Conservation (phyloP, 371 early-diverging fungal genomes). For the Modicella reniformis region DNA sequence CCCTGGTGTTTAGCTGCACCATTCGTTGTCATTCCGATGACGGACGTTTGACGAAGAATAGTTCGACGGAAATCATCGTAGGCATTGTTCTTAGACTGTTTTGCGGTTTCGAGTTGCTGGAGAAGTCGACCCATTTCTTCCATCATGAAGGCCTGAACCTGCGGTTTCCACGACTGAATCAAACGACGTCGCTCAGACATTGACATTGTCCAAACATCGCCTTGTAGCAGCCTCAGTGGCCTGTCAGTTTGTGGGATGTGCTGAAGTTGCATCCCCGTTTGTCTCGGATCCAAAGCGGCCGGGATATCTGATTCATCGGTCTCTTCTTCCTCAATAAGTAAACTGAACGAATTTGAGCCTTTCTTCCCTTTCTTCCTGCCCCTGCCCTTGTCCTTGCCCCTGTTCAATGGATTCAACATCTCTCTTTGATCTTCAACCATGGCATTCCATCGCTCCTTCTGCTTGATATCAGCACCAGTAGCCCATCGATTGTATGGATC, state of each 20-base stretch:
- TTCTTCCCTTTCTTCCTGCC: not conserved
- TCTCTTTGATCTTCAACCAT: not conserved
- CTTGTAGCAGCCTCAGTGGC: conserved; percentile 29
- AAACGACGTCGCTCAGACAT: conserved; percentile 51
- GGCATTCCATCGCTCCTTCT: not conserved
- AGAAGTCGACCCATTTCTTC: conserved; percentile 24
- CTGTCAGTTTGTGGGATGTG: conserved; percentile 37
- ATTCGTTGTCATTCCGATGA: conserved; percentile 65
- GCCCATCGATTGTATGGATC: conserved; percentile 1
- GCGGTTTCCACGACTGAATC: conserved; percentile 49
- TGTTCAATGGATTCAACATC: too few relatives aligned
- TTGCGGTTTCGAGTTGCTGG: conserved; percentile 25
- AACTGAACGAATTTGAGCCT: not conserved
- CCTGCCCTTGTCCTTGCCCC: not conserved
- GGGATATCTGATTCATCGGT: too few relatives aligned
- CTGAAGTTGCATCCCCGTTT: not conserved
- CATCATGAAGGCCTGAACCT: conserved; percentile 28
- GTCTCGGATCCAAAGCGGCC: not conserved
- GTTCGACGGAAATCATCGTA: conserved; percentile 47
- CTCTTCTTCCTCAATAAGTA: too few relatives aligned
- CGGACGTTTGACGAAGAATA: conserved; percentile 40
- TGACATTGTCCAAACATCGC: conserved; percentile 59
- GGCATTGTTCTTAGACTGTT: conserved; percentile 37
- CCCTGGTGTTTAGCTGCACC: conserved; percentile 66
- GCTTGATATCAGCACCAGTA: conserved; percentile 1